These are phyloP conservation scores for Kwoniella pini DNA, from an alignment of 768 basidiomycete genomes.

Conservation along the genomic window DNA sequence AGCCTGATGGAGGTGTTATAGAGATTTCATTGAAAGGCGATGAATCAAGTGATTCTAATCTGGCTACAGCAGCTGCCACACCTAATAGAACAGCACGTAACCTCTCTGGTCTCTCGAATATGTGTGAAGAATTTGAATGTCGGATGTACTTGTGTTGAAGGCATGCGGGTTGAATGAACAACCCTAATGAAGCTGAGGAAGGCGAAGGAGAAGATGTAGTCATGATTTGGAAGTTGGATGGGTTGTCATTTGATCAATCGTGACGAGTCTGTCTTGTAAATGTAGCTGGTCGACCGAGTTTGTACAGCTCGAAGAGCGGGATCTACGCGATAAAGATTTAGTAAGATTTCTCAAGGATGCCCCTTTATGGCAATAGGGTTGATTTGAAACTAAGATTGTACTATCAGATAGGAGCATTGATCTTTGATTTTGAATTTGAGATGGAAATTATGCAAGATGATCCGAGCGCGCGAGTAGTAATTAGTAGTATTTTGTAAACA, in stretches of 20 bases:
- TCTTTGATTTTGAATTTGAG: too few species aligned
- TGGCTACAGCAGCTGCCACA: slow-evolving; percentile 73
- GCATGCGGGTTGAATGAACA: slow-evolving; percentile 55
- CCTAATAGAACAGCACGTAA: slow-evolving; percentile 81
- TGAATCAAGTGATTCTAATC: slow-evolving; percentile 61
- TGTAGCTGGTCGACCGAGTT: background rate
- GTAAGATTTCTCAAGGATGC: too few species aligned
- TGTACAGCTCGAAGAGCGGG: too few species aligned
- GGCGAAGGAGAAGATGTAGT: background rate
- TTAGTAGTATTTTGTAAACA: too few species aligned
- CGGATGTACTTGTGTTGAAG: slow-evolving; percentile 65
- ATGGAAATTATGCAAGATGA: too few species aligned
- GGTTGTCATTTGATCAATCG: slow-evolving; percentile 10
- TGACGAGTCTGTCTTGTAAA: background rate
- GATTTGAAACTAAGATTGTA: too few species aligned
- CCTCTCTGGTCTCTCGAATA: slow-evolving; percentile 90
- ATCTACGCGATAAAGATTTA: too few species aligned
- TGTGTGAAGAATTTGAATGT: slow-evolving; percentile 67
- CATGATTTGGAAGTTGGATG: background rate
- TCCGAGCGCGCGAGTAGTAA: too few species aligned
- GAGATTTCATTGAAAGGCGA: background rate
- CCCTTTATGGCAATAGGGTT: too few species aligned
- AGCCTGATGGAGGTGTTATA: slow-evolving; percentile 10
- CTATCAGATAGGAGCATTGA: background rate
- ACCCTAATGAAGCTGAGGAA: slow-evolving; percentile 29